Conservation (phyloP, 1,139 yeast genomes). For the Casaregolazyma lundiana region DNA sequence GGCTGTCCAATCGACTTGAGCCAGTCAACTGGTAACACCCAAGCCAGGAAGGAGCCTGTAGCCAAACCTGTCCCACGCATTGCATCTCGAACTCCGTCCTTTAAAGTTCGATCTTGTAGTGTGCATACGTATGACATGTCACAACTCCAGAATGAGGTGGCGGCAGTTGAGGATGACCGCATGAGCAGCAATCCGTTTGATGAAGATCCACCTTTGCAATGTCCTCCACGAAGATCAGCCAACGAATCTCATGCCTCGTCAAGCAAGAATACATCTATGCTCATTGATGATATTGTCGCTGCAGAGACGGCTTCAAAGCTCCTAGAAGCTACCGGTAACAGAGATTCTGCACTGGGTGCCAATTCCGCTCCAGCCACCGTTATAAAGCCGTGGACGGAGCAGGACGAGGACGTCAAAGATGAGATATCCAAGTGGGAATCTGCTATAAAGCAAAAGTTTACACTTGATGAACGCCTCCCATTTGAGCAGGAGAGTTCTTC, state of each 20-base stretch:
- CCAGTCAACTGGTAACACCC: background rate
- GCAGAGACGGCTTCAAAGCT: background rate
- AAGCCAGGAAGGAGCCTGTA: background rate
- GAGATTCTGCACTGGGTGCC: too few species aligned
- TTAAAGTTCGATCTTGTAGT: background rate
- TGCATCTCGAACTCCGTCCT: background rate
- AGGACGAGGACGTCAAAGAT: background rate
- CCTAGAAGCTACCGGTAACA: too few species aligned
- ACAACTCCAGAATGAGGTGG: background rate
- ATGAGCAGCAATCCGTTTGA: background rate
- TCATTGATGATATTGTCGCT: background rate
- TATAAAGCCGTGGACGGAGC: background rate
- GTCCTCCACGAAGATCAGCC: constrained; percentile 1
- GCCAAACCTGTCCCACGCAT: background rate
- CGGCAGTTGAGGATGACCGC: background rate
- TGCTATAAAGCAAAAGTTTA: background rate
- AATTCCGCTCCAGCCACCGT: background rate
- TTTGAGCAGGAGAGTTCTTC: background rate
- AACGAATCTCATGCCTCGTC: background rate
- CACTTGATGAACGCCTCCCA: background rate
- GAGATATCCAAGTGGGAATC: background rate
- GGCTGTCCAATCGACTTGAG: background rate
- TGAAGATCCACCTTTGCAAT: constrained; percentile 2
- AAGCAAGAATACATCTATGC: constrained; percentile 1
- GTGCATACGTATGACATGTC: background rate